phyloP scores from a whole-genome alignment of 768 basidiomycete species.

The Rhodotorula sphaerocarpa region DNA sequence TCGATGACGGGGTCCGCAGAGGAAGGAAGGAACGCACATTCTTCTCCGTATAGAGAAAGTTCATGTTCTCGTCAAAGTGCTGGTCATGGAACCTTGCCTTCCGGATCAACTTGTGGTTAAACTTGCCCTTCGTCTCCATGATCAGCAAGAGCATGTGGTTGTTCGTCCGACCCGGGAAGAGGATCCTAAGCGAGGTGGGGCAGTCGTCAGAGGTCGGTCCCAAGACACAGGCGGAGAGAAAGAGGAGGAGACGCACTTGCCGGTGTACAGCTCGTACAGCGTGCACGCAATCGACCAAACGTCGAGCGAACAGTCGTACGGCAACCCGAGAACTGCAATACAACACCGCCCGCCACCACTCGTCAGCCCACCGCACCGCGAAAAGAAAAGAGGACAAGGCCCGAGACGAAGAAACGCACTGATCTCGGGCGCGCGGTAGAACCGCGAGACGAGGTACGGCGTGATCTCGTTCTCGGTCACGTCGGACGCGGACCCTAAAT shows the following conservation, averaged over 20 bases:
- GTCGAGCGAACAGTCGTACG: constrained; percentile 87
- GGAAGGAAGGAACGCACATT: constrained; percentile 57
- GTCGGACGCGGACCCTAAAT: constrained; percentile 93
- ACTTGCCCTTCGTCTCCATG: constrained; percentile 95
- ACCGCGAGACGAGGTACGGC: constrained; percentile 92
- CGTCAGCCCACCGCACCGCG: neutral
- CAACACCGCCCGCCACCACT: too few relatives aligned
- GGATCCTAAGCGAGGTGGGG: too few relatives aligned
- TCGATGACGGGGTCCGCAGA: too few relatives aligned
- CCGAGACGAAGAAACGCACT: constrained; percentile 50
- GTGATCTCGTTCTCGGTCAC: constrained; percentile 93
- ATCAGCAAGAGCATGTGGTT: constrained; percentile 95
- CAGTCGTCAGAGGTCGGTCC: too few relatives aligned
- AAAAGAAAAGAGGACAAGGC: neutral
- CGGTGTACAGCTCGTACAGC: constrained; percentile 63
- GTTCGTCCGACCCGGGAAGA: constrained; percentile 92
- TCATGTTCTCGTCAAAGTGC: constrained; percentile 89
- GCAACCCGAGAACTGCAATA: constrained; percentile 73
- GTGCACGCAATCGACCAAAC: constrained; percentile 98
- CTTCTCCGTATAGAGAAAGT: constrained; percentile 68
- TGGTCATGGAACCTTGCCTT: constrained; percentile 81
- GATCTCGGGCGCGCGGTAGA: constrained; percentile 97
- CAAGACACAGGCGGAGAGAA: neutral
- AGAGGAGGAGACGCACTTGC: constrained; percentile 17
- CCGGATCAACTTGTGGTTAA: constrained; percentile 89